These are phyloP conservation scores for Tetrapyrgos nigripes DNA, from an alignment of 1,284 basidiomycete species.

Conservation along the genomic window DNA sequence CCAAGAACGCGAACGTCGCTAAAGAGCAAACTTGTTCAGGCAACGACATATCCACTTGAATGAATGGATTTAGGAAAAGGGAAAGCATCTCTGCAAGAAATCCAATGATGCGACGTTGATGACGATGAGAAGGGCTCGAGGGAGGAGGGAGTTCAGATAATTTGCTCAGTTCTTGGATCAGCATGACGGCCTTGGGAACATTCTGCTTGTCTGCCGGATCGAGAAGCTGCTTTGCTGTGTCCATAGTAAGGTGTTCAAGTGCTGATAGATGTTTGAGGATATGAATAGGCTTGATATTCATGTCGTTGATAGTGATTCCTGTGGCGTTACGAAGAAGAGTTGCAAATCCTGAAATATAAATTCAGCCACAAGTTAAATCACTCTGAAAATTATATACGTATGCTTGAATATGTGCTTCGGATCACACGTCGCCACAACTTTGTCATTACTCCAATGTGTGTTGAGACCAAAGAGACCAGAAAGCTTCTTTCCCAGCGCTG, in stretches of 20 bases:
- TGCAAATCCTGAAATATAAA: conserved; percentile 23
- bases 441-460: conserved; percentile 17
- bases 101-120: not conserved
- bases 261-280: conserved; percentile 17
- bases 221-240: conserved; percentile 23
- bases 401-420: conserved; percentile 38
- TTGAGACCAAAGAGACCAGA: conserved; percentile 28
- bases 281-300: conserved; percentile 16
- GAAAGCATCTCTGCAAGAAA: conserved; percentile 26
- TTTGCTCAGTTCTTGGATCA: conserved; percentile 23
- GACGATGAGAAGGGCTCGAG: conserved; percentile 9
- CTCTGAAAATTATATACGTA: not conserved
- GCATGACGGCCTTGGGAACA: conserved; percentile 34
- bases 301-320: conserved; percentile 24
- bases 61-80: conserved; percentile 33
- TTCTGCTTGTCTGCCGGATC: conserved; percentile 39
- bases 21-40: conserved; percentile 30
- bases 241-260: conserved; percentile 12
- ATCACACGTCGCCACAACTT: conserved; percentile 29
- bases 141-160: not conserved
- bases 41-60: conserved; percentile 25
- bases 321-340: conserved; percentile 23
- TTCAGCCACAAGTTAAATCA: not conserved
- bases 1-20: conserved; percentile 32
- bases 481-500: conserved; percentile 19